These are phyloP conservation scores for Immersiella caudata DNA, from an alignment of 495 filamentous ascomycete genomes.

Conservation along the genomic window DNA sequence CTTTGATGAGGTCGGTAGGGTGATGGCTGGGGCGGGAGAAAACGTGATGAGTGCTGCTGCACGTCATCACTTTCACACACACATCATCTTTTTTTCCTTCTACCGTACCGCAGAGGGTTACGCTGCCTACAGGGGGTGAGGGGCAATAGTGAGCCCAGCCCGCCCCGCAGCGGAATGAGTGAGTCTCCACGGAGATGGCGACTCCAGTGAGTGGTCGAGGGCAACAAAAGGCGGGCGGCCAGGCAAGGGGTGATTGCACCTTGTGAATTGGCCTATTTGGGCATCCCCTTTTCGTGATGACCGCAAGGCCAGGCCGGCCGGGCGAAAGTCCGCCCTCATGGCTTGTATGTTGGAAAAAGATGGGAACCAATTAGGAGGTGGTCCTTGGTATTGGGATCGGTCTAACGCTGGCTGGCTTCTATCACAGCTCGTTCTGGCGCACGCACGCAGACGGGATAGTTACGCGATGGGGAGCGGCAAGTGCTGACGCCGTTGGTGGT, in stretches of 20 bases:
- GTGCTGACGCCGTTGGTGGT: neutral
- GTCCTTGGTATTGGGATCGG: neutral
- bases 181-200: neutral
- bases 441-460: neutral
- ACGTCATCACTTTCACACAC: neutral
- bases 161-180: neutral
- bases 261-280: too few relatives aligned
- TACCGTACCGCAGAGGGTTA: neutral
- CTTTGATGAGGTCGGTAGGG: too few relatives aligned
- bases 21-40: neutral
- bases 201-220: neutral
- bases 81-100: neutral
- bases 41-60: neutral
- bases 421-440: neutral
- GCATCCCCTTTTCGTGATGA: too few relatives aligned
- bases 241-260: too few relatives aligned
- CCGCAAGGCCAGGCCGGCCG: too few relatives aligned
- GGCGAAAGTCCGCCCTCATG: neutral
- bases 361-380: neutral
- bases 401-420: neutral
- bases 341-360: neutral
- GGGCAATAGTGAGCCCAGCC: neutral
- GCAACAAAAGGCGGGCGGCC: too few relatives aligned
- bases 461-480: neutral
- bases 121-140: neutral